These are phyloP conservation scores for Platanthera zijinensis DNA, from an alignment of 106 monocot genomes.

Conservation along the genomic window DNA sequence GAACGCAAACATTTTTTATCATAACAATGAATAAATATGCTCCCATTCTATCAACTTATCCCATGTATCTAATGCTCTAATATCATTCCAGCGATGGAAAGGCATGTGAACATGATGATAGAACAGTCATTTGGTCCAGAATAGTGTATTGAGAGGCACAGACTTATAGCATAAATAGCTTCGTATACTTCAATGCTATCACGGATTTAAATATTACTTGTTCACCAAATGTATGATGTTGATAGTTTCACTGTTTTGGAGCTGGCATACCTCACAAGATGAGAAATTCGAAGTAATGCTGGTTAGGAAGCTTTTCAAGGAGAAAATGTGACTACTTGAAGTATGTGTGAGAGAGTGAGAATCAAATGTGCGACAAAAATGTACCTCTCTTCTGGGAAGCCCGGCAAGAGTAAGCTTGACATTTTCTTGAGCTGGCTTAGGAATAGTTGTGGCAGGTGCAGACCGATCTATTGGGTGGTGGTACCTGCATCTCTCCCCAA, in stretches of 20 bases:
- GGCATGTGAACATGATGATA: too few relatives aligned
- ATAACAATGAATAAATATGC: too few relatives aligned
- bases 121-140: too few relatives aligned
- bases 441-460: conserved; percentile 14
- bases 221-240: not conserved
- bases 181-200: not conserved
- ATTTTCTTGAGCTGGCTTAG: conserved; percentile 20
- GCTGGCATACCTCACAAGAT: too few relatives aligned
- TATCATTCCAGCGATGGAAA: too few relatives aligned
- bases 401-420: conserved; percentile 79
- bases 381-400: conserved; percentile 85
- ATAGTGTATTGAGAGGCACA: too few relatives aligned
- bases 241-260: not conserved
- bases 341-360: not conserved
- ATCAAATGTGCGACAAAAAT: not conserved
- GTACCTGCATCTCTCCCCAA: conserved; percentile 68
- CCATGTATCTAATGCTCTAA: too few relatives aligned
- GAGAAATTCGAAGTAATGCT: not conserved
- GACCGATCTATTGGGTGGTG: conserved; percentile 65
- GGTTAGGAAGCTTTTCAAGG: not conserved
- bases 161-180: too few relatives aligned
- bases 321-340: not conserved
- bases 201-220: not conserved
- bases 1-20: too few relatives aligned
- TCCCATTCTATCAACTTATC: too few relatives aligned